Evolutionary conservation across 225 moss, liverwort and hornwort species (phyloP).

Genomic region (Pseudoscleropodium purum): DNA sequence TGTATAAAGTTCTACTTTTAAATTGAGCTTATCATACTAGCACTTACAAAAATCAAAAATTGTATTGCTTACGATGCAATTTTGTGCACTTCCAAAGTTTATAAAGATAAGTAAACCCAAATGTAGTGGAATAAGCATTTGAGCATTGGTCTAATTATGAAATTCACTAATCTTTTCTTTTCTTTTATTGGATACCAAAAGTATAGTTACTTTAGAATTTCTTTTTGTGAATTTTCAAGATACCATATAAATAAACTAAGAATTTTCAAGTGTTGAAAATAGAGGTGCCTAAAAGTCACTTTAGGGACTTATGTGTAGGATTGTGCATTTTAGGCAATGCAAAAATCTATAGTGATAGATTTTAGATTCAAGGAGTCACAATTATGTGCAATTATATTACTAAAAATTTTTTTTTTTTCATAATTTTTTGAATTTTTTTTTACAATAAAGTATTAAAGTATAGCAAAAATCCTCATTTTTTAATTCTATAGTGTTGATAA

Average conservation of each 20-base stretch:
- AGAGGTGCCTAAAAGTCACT: background rate
- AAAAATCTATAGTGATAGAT: background rate
- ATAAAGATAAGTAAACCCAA: background rate
- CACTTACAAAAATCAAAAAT: background rate
- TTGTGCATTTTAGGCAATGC: background rate
- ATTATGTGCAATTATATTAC: accelerated
- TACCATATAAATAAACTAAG: background rate
- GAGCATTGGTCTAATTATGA: background rate
- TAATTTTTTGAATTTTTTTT: background rate
- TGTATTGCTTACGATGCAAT: accelerated
- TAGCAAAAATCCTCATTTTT: background rate
- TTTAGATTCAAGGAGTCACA: background rate
- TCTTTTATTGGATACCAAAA: background rate
- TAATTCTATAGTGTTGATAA: background rate
- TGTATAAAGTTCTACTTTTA: too few species aligned
- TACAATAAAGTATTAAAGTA: too few species aligned
- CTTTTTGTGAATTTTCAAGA: background rate
- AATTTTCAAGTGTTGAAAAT: background rate
- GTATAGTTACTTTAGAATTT: background rate
- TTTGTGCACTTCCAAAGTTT: background rate
- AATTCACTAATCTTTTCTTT: background rate
- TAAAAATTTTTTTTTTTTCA: background rate
- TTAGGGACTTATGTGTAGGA: accelerated
- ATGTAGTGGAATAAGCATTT: background rate
- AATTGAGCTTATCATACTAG: background rate